Evolutionary conservation across 768 basidiomycete species (phyloP).

Genomic region (Pleurotus tuoliensis): DNA sequence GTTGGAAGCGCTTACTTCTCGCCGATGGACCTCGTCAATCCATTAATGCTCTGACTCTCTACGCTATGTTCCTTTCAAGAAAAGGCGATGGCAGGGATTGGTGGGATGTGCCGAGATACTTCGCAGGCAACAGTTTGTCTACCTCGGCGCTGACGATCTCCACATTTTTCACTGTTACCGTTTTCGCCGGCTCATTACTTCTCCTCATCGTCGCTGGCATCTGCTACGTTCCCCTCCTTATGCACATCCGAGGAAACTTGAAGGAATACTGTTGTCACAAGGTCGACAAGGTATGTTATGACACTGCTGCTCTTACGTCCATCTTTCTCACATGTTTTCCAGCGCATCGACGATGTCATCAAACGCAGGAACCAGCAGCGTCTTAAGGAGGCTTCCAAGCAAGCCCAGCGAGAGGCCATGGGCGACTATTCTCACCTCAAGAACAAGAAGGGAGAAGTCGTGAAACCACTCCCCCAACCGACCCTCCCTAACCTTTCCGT

Average conservation of each 20-base stretch:
- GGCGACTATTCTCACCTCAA: constrained; percentile 90
- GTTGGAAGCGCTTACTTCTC: constrained; percentile 49
- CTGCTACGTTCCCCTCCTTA: constrained; percentile 90
- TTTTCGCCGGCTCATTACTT: constrained; percentile 82
- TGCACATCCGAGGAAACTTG: constrained; percentile 94
- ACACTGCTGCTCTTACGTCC: neutral
- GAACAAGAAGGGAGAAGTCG: constrained; percentile 87
- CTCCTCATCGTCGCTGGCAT: constrained; percentile 81
- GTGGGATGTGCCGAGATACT: constrained; percentile 78
- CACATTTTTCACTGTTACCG: constrained; percentile 84
- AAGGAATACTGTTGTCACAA: constrained; percentile 99
- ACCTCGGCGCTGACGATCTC: constrained; percentile 85
- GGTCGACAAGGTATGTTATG: constrained; percentile 79
- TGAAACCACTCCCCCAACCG: constrained; percentile 84
- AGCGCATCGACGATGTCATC: constrained; percentile 93
- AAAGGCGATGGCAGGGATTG: constrained; percentile 42
- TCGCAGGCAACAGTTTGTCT: constrained; percentile 65
- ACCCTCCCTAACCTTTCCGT: constrained; percentile 91
- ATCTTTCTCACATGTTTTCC: constrained; percentile 6
- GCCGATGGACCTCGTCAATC: constrained; percentile 97
- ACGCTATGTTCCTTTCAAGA: constrained; percentile 76
- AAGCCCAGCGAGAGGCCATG: constrained; percentile 87
- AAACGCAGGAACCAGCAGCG: constrained; percentile 89
- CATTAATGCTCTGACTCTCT: constrained; percentile 96
- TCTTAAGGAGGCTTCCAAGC: constrained; percentile 69